phyloP scores from a whole-genome alignment of 495 filamentous ascomycete genomes.

The Tuber microsphaerosporum region DNA sequence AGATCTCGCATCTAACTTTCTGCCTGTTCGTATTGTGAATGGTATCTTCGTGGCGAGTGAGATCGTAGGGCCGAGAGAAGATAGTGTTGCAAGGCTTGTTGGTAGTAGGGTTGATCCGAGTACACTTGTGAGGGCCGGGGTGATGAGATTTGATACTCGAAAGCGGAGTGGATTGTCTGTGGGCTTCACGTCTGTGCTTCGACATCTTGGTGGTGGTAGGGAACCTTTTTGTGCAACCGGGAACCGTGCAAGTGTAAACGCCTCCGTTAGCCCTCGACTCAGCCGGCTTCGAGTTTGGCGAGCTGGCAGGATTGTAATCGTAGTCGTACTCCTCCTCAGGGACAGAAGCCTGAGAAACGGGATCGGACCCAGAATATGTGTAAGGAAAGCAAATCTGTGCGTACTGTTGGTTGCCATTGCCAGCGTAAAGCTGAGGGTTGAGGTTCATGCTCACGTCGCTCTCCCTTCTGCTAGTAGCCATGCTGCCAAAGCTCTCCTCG shows the following conservation, averaged over 20 bases:
- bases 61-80: constrained; percentile 96
- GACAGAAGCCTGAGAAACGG: constrained; percentile 21
- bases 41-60: constrained; percentile 94
- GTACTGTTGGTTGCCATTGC: constrained; percentile 26
- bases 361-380: constrained; percentile 38
- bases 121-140: constrained; percentile 82
- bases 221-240: constrained; percentile 81
- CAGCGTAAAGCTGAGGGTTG: constrained; percentile 18
- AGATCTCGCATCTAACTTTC: constrained; percentile 90
- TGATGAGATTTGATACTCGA: constrained; percentile 58
- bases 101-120: constrained; percentile 88
- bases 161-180: constrained; percentile 55
- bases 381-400: constrained; percentile 26
- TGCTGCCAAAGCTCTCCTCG: constrained; percentile 45
- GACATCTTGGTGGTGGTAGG: constrained; percentile 78
- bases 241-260: constrained; percentile 92
- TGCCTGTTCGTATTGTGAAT: constrained; percentile 92
- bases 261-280: constrained; percentile 68
- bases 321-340: constrained; percentile 23
- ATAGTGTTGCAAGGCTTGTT: constrained; percentile 92
- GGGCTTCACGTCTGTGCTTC: constrained; percentile 90
- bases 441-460: constrained; percentile 42
- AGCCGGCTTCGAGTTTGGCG: constrained; percentile 47
- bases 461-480: constrained; percentile 46
- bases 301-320: constrained; percentile 17